These are phyloP conservation scores for Starmerella davenportii DNA, from an alignment of 805 yeast species.

Conservation along the genomic window DNA sequence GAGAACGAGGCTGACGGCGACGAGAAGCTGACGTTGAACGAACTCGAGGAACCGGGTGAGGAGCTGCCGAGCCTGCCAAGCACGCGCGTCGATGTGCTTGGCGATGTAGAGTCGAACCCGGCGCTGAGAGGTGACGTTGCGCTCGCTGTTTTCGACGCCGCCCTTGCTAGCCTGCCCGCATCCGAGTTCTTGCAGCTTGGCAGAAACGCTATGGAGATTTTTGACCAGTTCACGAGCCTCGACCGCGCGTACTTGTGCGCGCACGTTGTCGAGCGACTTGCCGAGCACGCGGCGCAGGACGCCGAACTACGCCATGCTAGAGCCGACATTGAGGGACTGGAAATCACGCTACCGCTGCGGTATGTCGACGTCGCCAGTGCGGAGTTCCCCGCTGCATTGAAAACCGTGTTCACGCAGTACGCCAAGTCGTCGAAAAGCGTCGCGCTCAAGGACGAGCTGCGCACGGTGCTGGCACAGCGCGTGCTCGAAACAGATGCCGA, in stretches of 20 bases:
- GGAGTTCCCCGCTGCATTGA: constrained; percentile 40
- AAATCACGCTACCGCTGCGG: constrained; percentile 50
- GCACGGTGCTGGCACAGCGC: constrained; percentile 15
- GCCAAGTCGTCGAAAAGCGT: constrained; percentile 19
- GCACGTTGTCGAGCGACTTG: constrained; percentile 41
- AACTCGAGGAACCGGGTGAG: constrained; percentile 35
- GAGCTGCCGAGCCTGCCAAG: constrained; percentile 60
- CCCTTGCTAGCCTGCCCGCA: constrained; percentile 32
- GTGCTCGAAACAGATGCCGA: constrained; percentile 15
- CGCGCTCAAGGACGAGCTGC: constrained; percentile 15
- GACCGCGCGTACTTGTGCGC: constrained; percentile 48
- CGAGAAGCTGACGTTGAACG: constrained; percentile 29
- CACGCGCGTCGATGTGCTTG: constrained; percentile 68
- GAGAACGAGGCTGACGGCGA: constrained; percentile 29
- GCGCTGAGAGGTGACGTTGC: constrained; percentile 61
- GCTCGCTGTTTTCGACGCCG: constrained; percentile 49
- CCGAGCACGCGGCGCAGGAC: not conserved
- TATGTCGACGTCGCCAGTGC: constrained; percentile 27
- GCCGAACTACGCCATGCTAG: constrained; percentile 15
- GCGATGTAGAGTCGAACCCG: constrained; percentile 68
- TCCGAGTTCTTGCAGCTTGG: constrained; percentile 25
- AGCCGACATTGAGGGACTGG: constrained; percentile 30
- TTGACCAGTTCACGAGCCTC: constrained; percentile 52
- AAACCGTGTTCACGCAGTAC: constrained; percentile 53
- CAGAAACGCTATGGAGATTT: constrained; percentile 33